A percentile compares a stretch with the other conserved stretches of the same genome.
These are phyloP conservation scores for Monilinia vaccinii-corymbosi DNA, from an alignment of 2,329 filamentous ascomycete genomes.

Conservation along the genomic window DNA sequence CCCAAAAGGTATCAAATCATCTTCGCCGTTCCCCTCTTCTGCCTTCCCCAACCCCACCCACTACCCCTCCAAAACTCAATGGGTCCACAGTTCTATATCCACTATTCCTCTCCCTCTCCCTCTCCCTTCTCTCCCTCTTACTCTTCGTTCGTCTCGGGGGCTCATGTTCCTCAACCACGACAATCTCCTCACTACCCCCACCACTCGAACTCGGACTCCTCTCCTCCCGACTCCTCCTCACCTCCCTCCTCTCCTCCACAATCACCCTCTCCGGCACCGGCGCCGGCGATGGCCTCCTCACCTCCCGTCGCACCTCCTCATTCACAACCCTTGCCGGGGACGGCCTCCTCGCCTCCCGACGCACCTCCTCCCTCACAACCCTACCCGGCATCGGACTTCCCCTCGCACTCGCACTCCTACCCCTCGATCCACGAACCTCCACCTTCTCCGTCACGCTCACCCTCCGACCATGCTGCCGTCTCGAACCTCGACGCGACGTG, in stretches of 20 bases:
- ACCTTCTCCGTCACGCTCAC: conserved; percentile 22
- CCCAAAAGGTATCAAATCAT: no score
- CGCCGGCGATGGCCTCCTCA: conserved; percentile 11
- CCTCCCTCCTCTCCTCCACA: conserved; percentile 24
- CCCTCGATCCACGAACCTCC: conserved; percentile 20
- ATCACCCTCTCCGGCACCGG: conserved; percentile 29
- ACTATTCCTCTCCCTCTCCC: conserved; percentile 20
- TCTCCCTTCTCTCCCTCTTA: conserved; percentile 17
- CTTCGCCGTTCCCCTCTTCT: conserved; percentile 17
- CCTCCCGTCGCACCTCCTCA: conserved; percentile 9
- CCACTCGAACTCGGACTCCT: conserved; percentile 13
- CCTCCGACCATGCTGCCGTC: conserved; percentile 13
- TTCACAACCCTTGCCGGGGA: conserved; percentile 21
- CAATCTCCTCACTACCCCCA: conserved; percentile 27
- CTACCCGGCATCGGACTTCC: no score
- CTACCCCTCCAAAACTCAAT: conserved; percentile 23
- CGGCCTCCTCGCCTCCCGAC: no score
- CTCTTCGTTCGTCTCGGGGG: conserved; percentile 27
- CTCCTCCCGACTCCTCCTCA: conserved; percentile 17
- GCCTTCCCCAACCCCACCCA: conserved; percentile 21
- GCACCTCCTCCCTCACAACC: no score
- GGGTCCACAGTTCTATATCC: conserved; percentile 30
- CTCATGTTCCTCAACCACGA: conserved; percentile 30
- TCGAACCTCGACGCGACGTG: conserved; percentile 3
- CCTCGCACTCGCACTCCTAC: no score